phyloP scores from a whole-genome alignment of 2,329 filamentous ascomycete species.

The Orbilia blumenaviensis region DNA sequence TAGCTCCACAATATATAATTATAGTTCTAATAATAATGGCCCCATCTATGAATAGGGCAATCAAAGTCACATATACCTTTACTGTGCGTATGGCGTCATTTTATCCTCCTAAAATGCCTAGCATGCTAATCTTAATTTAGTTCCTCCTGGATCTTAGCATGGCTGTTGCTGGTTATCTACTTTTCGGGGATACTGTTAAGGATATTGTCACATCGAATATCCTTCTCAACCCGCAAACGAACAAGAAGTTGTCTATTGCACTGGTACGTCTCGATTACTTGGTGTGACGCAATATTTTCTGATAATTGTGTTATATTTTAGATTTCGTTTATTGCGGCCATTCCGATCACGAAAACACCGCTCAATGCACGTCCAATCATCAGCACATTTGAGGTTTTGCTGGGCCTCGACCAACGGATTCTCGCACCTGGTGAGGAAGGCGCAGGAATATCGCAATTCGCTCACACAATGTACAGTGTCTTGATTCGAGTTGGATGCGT shows the following conservation, averaged over 20 bases:
- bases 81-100: constrained; percentile 68
- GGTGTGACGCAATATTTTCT: neutral
- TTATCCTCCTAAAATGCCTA: neutral
- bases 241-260: constrained; percentile 75
- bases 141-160: constrained; percentile 83
- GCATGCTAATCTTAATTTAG: constrained; percentile 61
- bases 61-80: constrained; percentile 84
- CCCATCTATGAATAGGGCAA: constrained; percentile 63
- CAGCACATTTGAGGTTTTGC: constrained; percentile 81
- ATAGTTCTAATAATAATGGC: neutral
- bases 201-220: constrained; percentile 80
- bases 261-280: constrained; percentile 69
- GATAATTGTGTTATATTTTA: constrained; percentile 19
- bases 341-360: constrained; percentile 94
- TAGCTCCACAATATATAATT: neutral
- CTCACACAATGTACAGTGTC: constrained; percentile 48
- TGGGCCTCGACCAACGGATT: constrained; percentile 72
- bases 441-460: constrained; percentile 56
- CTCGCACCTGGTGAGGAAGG: constrained; percentile 57
- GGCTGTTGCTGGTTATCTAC: constrained; percentile 83
- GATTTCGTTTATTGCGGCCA: constrained; percentile 86
- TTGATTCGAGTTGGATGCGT: constrained; percentile 68
- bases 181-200: constrained; percentile 88
- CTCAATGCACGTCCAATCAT: constrained; percentile 88
- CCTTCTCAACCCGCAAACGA: constrained; percentile 63